These are phyloP conservation scores for Asparagopsis taxiformis DNA, from an alignment of 31 red algal genomes.

Conservation along the genomic window DNA sequence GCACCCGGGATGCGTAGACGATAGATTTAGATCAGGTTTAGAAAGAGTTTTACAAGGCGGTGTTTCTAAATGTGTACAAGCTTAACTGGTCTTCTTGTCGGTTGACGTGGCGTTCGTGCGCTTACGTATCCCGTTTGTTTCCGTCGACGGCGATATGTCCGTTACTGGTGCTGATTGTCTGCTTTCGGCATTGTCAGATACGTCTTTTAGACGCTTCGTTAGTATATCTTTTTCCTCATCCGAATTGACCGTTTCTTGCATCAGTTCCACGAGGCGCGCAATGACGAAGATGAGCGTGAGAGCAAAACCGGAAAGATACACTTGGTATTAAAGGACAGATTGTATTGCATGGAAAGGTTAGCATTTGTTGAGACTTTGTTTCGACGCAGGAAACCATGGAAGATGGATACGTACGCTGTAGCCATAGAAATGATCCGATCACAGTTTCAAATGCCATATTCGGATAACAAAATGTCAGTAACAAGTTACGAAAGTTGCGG, in stretches of 20 bases:
- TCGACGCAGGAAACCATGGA: not conserved
- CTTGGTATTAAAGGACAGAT: slow-evolving; percentile 7
- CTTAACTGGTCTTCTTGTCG: slow-evolving; percentile 42
- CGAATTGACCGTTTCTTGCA: slow-evolving; percentile 49
- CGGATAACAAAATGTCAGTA: not conserved
- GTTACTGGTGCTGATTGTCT: slow-evolving; percentile 6
- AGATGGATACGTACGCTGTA: too few species aligned
- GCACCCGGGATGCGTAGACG: slow-evolving; percentile 38
- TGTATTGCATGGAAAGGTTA: not conserved
- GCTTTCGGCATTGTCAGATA: slow-evolving; percentile 31
- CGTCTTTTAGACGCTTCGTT: slow-evolving; percentile 53
- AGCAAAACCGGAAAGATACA: slow-evolving; percentile 76
- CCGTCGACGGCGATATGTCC: slow-evolving; percentile 28
- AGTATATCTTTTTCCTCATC: slow-evolving; percentile 54
- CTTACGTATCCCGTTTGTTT: slow-evolving; percentile 34
- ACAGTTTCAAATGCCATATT: not conserved
- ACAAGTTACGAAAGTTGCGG: not conserved
- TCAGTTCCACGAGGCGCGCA: slow-evolving; percentile 68
- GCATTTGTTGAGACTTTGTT: not conserved
- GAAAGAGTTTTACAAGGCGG: not conserved
- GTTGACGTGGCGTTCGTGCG: slow-evolving; percentile 16
- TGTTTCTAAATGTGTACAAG: not conserved
- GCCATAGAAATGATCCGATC: too few species aligned
- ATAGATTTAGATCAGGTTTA: not conserved
- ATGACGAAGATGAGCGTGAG: slow-evolving; percentile 82